These are phyloP conservation scores for Lepiota venenata DNA, from an alignment of 768 basidiomycete genomes.

Conservation along the genomic window DNA sequence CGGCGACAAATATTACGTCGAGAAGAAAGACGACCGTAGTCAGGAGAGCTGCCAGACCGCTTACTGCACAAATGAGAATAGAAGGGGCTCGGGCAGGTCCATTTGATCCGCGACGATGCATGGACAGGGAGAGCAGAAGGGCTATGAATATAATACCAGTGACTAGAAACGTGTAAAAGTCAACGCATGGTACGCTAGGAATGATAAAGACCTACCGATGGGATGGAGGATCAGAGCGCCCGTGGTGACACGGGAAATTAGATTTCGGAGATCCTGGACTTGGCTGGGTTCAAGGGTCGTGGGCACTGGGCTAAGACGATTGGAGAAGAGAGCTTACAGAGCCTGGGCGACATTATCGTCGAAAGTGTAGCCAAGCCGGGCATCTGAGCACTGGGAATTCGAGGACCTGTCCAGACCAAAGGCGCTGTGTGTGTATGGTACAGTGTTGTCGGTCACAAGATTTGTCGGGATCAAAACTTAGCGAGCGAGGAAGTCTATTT, in stretches of 20 bases:
- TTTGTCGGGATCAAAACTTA: constrained; percentile 13
- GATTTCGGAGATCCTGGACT: constrained; percentile 13
- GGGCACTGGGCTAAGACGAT: constrained; percentile 14
- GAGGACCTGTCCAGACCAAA: constrained; percentile 36
- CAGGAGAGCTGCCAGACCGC: constrained; percentile 37
- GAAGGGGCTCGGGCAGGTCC: constrained; percentile 36
- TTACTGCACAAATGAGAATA: constrained; percentile 32
- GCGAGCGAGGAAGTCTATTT: constrained; percentile 10
- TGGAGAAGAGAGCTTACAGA: constrained; percentile 31
- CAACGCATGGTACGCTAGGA: not conserved
- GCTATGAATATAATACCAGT: constrained; percentile 49
- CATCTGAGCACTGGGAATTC: constrained; percentile 40
- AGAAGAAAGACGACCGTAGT: constrained; percentile 51
- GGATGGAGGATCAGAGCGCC: constrained; percentile 53
- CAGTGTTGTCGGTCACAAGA: constrained; percentile 9
- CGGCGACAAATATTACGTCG: constrained; percentile 47
- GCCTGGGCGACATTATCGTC: constrained; percentile 44
- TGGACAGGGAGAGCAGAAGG: constrained; percentile 42
- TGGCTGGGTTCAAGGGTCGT: not conserved
- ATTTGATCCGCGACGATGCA: constrained; percentile 35
- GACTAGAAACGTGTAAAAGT: constrained; percentile 26
- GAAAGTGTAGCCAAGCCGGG: constrained; percentile 53
- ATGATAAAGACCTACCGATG: constrained; percentile 34
- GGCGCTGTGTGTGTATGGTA: constrained; percentile 32
- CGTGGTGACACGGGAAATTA: constrained; percentile 42